Evolutionary conservation across 176 grass and related monocot species (phyloP), one percentile per base, ranked within the genome.

Genomic region (Oryza meridionalis): DNA sequence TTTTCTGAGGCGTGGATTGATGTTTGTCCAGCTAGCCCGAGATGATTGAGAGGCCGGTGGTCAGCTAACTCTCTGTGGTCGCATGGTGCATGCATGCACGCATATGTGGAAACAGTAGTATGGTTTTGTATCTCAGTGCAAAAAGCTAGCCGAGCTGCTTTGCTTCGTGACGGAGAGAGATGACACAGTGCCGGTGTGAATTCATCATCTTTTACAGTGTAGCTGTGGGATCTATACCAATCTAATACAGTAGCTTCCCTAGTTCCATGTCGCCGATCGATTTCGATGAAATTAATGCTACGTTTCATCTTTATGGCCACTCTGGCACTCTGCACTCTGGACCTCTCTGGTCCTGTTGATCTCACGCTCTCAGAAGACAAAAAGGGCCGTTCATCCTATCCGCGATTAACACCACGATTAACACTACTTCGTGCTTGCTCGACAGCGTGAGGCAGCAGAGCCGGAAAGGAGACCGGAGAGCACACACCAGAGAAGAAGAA

Each of bases 1-100:
- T 77, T 73, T 73, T 45, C 76, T 47, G n/a, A 3, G 31, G 42
- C n/a, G 78, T 67, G 65, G 63, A 82, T 58, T 63, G 73, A 1
- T 38, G 65, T 38, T 16, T 79, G 81, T 74, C 25, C 2, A 63
- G 76, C 29, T 66, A 71, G 49, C 15, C 24, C 45, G 49, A 13
- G 79, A 55, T 69, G 76, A 62, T 62, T 29, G 73, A 78, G 46
- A 32, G 50, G 51, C 82, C 82, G 70, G 82, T 50, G 62, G 43
- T 62, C 68, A 72, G 45, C 67, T 49, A 71, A 49, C 76, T 21
- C 68, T 2, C 38, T 40, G 38, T 40, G 38, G 7, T 40, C 38
- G 38, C 38, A 40, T 40, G 73, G 61, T 17, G 38, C 38, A 40
- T 61, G 46, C 58, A 62, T 62, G 21, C 17, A 58, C n/a, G 53